phyloP scores from a whole-genome alignment of 257 asterid species.

The Datura wrightii region DNA sequence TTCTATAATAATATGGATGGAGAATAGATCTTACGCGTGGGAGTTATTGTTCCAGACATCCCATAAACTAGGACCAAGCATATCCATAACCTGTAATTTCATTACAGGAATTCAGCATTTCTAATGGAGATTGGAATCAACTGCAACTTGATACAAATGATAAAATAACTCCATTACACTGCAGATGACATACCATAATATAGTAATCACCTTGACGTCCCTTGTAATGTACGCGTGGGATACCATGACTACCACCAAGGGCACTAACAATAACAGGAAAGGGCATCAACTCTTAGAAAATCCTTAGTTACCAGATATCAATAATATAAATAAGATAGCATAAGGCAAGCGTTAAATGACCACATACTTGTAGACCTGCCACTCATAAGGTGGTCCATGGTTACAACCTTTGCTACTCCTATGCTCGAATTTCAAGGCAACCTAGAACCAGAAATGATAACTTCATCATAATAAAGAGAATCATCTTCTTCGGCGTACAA shows the following conservation, averaged over 20 bases:
- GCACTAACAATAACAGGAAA: constrained; percentile 43
- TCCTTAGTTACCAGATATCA: constrained; percentile 23
- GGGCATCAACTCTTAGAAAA: constrained; percentile 26
- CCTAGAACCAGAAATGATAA: constrained; percentile 48
- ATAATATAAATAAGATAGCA: neutral
- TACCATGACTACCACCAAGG: constrained; percentile 86
- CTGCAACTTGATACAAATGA: constrained; percentile 16
- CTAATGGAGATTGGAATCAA: constrained; percentile 20
- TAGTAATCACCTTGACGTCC: constrained; percentile 80
- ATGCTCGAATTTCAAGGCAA: constrained; percentile 87
- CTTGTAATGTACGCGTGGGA: constrained; percentile 79
- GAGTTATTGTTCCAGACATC: constrained; percentile 43
- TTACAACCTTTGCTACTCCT: constrained; percentile 88
- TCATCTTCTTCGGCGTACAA: constrained; percentile 14
- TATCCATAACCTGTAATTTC: constrained; percentile 80
- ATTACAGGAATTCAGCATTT: neutral
- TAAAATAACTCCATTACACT: neutral
- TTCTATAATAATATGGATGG: neutral
- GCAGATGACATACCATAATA: constrained; percentile 60
- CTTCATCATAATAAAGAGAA: neutral
- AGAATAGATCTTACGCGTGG: constrained; percentile 35
- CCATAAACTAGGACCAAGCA: constrained; percentile 45
- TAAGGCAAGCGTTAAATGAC: constrained; percentile 15
- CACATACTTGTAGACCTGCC: constrained; percentile 79
- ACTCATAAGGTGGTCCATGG: constrained; percentile 82